Evolutionary conservation across 139 green algal genomes (phyloP).

Genomic region (Closterium sp.): DNA sequence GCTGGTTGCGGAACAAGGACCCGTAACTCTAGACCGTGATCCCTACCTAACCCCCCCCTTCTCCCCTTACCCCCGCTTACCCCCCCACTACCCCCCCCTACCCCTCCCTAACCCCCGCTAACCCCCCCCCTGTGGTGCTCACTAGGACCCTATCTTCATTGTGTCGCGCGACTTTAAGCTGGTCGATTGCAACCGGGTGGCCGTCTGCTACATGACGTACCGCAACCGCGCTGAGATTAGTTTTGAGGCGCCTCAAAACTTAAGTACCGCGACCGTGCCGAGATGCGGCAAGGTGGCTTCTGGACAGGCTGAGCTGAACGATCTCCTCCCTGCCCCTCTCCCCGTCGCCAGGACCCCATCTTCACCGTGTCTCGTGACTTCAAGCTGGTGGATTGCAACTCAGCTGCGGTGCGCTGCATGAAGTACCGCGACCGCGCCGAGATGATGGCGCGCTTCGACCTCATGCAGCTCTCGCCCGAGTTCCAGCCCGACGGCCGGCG

Average conservation of each 20-base stretch:
- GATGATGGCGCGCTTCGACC: background rate
- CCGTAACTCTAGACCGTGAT: background rate
- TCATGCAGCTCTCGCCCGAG: background rate
- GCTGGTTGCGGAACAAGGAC: too few species aligned
- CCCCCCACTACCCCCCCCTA: too few species aligned
- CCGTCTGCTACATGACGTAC: background rate
- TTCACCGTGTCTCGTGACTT: background rate
- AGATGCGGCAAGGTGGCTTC: too few species aligned
- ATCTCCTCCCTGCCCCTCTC: too few species aligned
- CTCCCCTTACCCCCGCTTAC: background rate
- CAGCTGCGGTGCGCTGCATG: background rate
- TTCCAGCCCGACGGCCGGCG: background rate
- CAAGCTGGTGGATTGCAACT: slow-evolving; percentile 9
- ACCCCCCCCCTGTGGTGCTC: too few species aligned
- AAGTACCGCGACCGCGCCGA: background rate
- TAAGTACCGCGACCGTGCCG: too few species aligned
- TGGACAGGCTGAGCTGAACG: too few species aligned
- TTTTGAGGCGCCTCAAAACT: too few species aligned
- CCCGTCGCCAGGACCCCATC: background rate
- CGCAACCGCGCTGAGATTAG: background rate
- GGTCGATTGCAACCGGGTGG: slow-evolving; percentile 1
- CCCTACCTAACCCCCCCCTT: too few species aligned
- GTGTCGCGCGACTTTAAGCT: background rate
- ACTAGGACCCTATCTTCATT: background rate
- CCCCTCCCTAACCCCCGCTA: too few species aligned